Base-by-base conservation (phyloP, 2,329 filamentous ascomycete species). In the Sarocladium strictum region DNA sequence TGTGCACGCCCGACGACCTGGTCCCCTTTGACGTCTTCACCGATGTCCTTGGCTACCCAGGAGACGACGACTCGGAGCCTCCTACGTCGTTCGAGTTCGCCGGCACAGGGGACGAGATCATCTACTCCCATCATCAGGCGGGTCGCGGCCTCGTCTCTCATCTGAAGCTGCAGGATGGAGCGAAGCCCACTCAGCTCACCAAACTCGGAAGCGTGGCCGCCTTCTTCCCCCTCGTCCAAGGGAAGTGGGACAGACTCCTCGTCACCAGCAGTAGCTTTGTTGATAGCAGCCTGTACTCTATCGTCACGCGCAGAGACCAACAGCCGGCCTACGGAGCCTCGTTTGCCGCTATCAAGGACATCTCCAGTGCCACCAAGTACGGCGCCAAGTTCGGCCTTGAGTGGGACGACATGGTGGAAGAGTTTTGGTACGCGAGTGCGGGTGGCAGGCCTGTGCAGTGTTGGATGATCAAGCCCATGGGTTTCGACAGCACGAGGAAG, bases 361-460 rank as follows among this genome's bases (percentile, higher is more conserved):
- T 74, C 2, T 69, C 66, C 0, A 65, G 66, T 0, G 60, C 64
- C 2, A 69, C 66, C 9, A 61, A 63, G 12, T 55, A 66, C 27
- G 70, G 68, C 3, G 52, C 56, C 21, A 66, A 65, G 32, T 63
- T 70, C 19, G 67, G 67, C 0, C 57, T 76, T 12, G 67, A 64
- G 1, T 58, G 59, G 11, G 60, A 60, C n/a, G 33, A 40, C 19
- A 73, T 75, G 61, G 58, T 73, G 1, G 65, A 66, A 0, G 71
- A 76, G 43, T 63, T 75, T 35, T 75, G 72, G 63, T 72, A 68
- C 27, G 66, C 71, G 40, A 70, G 73, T 1, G 65, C 60, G 0
- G 67, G 66, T 7, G 64, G 67, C n/a, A 61, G 64, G 24, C 59
- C 57, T 19, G 62, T 75, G 4, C 73, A 76, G 29, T 67, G 68